These are phyloP conservation scores for Biscutella laevigata DNA, from an alignment of 441 rosid species.

Conservation along the genomic window DNA sequence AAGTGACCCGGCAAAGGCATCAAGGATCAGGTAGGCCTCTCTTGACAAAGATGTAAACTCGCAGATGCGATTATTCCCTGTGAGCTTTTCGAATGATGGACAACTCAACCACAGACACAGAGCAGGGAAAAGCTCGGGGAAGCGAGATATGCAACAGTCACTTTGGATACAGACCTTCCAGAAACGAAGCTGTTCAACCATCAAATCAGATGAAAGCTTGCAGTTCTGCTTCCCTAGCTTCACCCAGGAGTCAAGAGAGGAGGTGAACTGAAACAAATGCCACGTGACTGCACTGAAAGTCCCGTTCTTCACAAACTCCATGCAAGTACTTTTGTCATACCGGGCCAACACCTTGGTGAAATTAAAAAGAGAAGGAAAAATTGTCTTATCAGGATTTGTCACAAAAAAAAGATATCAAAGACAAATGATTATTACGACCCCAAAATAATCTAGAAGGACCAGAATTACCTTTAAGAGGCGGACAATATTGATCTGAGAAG, in stretches of 20 bases:
- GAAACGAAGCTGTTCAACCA: constrained; percentile 77
- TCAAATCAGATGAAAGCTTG: constrained; percentile 58
- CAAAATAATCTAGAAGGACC: neutral
- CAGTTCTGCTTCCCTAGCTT: constrained; percentile 61
- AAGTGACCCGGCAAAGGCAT: constrained; percentile 65
- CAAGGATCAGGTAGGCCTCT: constrained; percentile 68
- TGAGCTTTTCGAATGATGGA: constrained; percentile 54
- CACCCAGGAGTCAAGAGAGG: constrained; percentile 65
- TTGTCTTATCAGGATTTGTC: neutral
- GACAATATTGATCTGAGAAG: constrained; percentile 54
- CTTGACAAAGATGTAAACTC: constrained; percentile 61
- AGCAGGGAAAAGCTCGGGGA: constrained; percentile 67
- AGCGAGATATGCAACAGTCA: constrained; percentile 60
- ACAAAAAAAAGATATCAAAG: constrained; percentile 7
- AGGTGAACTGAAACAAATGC: constrained; percentile 55
- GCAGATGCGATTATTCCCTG: constrained; percentile 38
- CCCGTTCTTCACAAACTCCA: constrained; percentile 43
- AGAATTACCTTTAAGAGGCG: constrained; percentile 57
- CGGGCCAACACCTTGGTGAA: constrained; percentile 56
- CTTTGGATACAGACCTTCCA: constrained; percentile 69
- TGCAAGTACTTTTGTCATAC: constrained; percentile 52
- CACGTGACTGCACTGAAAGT: constrained; percentile 52
- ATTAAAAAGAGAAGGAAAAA: constrained; percentile 6
- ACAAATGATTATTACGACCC: neutral
- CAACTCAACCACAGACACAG: constrained; percentile 81